phyloP scores from a whole-genome alignment of 805 yeast genomes.

The Wickerhamiella vanderwaltii region DNA sequence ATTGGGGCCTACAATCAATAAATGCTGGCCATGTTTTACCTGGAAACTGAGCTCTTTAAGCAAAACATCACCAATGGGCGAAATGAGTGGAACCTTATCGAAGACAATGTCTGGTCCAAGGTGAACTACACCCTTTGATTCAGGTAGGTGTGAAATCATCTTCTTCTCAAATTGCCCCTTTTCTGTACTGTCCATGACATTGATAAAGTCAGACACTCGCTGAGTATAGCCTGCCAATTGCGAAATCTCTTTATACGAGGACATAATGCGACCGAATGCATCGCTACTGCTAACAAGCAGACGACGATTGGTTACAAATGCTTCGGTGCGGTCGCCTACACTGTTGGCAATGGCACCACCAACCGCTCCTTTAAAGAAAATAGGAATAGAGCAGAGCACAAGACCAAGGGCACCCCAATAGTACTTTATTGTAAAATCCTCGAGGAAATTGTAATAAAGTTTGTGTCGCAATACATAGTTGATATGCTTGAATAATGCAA shows the following conservation, averaged over 20 bases:
- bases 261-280: conserved; percentile 76
- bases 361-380: conserved; percentile 45
- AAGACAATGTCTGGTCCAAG: conserved; percentile 51
- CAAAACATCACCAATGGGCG: conserved; percentile 71
- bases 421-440: conserved; percentile 79
- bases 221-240: conserved; percentile 73
- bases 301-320: conserved; percentile 75
- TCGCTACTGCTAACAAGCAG: conserved; percentile 73
- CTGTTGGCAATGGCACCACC: conserved; percentile 12
- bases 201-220: conserved; percentile 59
- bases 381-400: conserved; percentile 76
- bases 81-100: conserved; percentile 62
- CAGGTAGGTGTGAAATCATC: conserved; percentile 15
- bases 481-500: conserved; percentile 65
- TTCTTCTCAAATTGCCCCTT: conserved; percentile 26
- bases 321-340: conserved; percentile 17
- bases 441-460: conserved; percentile 69
- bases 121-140: conserved; percentile 17
- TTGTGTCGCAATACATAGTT: conserved; percentile 63
- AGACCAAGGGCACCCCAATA: conserved; percentile 95
- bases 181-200: conserved; percentile 43
- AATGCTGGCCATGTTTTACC: conserved; percentile 69
- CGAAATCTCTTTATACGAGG: conserved; percentile 71
- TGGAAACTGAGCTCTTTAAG: conserved; percentile 56
- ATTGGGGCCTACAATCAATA: conserved; percentile 87